Conservation (phyloP, 805 yeast species). For the Wickerhamiella musiphila region DNA sequence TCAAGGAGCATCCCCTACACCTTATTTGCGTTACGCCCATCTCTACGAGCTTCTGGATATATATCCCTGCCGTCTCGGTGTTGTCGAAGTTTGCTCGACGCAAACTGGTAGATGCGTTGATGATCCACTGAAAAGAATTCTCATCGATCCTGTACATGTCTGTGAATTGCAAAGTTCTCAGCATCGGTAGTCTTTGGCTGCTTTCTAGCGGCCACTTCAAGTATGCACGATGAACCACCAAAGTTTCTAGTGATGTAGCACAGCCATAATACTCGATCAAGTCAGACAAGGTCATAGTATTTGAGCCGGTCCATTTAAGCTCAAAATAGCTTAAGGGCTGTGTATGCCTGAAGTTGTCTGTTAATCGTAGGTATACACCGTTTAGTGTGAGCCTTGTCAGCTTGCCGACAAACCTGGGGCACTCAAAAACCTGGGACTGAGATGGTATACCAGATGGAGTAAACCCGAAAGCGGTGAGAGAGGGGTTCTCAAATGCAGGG, state of each 20-base stretch:
- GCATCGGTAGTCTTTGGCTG: conserved; percentile 1
- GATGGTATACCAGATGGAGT: conserved; percentile 5
- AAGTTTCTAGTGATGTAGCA: conserved; percentile 5
- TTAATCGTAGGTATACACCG: conserved; percentile 3
- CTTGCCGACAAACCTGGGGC: conserved; percentile 6
- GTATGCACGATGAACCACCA: conserved; percentile 7
- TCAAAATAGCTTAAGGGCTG: conserved; percentile 8
- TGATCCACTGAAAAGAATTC: conserved; percentile 8
- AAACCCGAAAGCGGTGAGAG: conserved; percentile 10
- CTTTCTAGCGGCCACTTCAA: conserved; percentile 1
- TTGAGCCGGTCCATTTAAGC: conserved; percentile 7
- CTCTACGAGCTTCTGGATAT: conserved; percentile 6
- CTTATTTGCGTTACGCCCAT: conserved; percentile 8
- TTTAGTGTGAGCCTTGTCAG: conserved; percentile 9
- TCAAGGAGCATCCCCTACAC: conserved; percentile 8
- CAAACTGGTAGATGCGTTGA: conserved; percentile 8
- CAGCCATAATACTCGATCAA: conserved; percentile 8
- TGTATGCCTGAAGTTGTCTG: not conserved
- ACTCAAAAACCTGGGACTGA: not conserved
- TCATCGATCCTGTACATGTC: conserved; percentile 9
- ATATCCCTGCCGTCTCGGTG: conserved; percentile 11
- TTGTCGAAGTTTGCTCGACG: conserved; percentile 11
- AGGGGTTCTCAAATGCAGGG: conserved; percentile 3
- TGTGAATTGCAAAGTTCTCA: conserved; percentile 11
- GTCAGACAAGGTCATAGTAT: conserved; percentile 5